Conservation (phyloP, 2,329 filamentous ascomycete genomes). For the Trichoderma harzianum region DNA sequence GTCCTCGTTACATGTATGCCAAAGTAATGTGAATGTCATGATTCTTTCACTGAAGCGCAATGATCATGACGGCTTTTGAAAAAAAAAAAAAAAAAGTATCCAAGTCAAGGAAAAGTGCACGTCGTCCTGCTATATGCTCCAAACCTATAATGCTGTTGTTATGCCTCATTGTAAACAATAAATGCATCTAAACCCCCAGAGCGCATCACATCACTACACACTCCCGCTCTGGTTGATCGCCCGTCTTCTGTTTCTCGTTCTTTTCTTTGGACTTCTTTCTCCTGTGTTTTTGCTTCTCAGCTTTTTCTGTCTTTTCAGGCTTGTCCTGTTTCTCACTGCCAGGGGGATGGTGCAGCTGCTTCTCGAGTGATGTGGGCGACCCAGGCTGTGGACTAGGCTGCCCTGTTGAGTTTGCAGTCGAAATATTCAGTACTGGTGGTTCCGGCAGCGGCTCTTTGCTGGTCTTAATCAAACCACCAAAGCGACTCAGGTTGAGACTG, state of each 20-base stretch:
- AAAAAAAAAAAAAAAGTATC: background rate
- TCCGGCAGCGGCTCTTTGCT: constrained; percentile 46
- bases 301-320: constrained; percentile 26
- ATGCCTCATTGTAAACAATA: background rate
- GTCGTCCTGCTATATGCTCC: background rate
- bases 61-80: background rate
- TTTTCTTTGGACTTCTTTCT: constrained; percentile 40
- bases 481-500: constrained; percentile 55
- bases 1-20: background rate
- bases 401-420: constrained; percentile 27
- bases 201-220: constrained; percentile 44
- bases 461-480: constrained; percentile 46
- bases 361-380: constrained; percentile 23
- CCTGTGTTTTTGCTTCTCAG: constrained; percentile 33
- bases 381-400: constrained; percentile 27
- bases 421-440: constrained; percentile 25
- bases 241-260: constrained; percentile 35
- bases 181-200: background rate
- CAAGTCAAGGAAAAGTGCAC: background rate
- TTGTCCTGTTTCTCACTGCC: constrained; percentile 18
- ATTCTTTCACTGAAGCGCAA: background rate
- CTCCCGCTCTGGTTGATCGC: constrained; percentile 44
- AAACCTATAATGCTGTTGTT: background rate
- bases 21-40: background rate
- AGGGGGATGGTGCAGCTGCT: constrained; percentile 5